These are phyloP conservation scores for Castanopsis chinensis DNA, from an alignment of 306 rosid species.

Conservation along the genomic window DNA sequence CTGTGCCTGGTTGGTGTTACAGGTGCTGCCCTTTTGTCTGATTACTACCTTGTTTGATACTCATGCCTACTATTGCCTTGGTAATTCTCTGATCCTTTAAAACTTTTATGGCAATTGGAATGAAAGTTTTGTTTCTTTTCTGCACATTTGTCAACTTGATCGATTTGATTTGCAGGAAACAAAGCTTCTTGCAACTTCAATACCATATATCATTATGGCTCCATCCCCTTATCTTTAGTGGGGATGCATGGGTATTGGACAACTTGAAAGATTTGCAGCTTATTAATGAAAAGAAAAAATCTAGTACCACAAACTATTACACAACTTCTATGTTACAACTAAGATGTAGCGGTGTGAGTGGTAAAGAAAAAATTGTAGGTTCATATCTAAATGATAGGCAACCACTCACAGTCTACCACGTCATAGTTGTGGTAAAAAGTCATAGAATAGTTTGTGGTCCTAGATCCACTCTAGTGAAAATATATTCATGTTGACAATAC, in stretches of 20 bases:
- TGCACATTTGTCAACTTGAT: not conserved
- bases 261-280: not conserved
- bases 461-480: not conserved
- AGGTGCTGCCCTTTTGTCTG: slow-evolving; percentile 67
- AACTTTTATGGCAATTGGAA: not conserved
- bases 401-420: too few relatives aligned
- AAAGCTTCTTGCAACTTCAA: not conserved
- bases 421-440: too few relatives aligned
- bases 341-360: too few relatives aligned
- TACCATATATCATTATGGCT: not conserved
- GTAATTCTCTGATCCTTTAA: slow-evolving; percentile 5
- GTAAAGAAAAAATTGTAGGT: too few relatives aligned
- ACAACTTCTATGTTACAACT: too few relatives aligned
- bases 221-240: not conserved
- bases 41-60: slow-evolving; percentile 54
- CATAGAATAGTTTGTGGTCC: too few relatives aligned
- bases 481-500: not conserved
- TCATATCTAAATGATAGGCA: too few relatives aligned
- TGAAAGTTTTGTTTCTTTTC: not conserved
- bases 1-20: slow-evolving; percentile 51
- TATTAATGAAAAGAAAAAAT: not conserved
- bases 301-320: too few relatives aligned
- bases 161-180: slow-evolving; percentile 3
- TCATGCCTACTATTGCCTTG: slow-evolving; percentile 8
- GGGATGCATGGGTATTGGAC: not conserved